These are phyloP conservation scores for Akanthomyces uredinophilus DNA, from an alignment of 2,329 filamentous ascomycete species.

Conservation along the genomic window DNA sequence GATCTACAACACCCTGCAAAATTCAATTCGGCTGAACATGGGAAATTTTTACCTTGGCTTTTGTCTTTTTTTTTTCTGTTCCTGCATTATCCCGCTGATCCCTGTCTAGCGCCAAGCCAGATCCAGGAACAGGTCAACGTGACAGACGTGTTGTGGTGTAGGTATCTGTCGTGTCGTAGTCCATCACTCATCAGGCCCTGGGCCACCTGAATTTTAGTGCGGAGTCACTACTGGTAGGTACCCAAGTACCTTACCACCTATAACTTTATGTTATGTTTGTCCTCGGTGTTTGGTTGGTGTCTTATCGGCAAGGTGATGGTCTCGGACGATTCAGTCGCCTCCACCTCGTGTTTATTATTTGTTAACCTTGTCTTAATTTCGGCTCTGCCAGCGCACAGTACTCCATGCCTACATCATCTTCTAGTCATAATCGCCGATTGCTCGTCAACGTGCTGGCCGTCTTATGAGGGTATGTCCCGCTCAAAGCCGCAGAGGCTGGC, in stretches of 20 bases:
- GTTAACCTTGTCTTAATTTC: not conserved
- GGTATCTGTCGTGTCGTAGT: not conserved
- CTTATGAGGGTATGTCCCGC: not conserved
- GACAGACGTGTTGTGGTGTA: not conserved
- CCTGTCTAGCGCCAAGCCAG: not conserved
- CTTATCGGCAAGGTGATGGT: not conserved
- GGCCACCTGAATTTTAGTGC: not conserved
- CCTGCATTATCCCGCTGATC: not conserved
- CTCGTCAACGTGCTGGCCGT: not conserved
- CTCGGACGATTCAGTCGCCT: not conserved
- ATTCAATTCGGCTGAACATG: not conserved
- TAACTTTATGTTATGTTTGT: no score
- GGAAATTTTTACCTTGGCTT: not conserved
- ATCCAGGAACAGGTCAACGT: slow-evolving; percentile 1
- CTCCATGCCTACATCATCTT: not conserved
- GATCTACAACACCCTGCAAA: not conserved
- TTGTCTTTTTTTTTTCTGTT: not conserved
- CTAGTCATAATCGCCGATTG: not conserved
- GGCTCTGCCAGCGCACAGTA: not conserved
- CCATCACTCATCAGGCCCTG: not conserved
- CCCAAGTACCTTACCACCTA: not conserved
- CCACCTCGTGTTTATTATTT: not conserved
- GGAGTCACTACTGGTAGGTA: not conserved
- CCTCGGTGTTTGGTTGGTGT: not conserved
- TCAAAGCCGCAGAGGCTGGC: not conserved